Conservation (phyloP, 1,284 basidiomycete genomes). For the Malassezia equina region DNA sequence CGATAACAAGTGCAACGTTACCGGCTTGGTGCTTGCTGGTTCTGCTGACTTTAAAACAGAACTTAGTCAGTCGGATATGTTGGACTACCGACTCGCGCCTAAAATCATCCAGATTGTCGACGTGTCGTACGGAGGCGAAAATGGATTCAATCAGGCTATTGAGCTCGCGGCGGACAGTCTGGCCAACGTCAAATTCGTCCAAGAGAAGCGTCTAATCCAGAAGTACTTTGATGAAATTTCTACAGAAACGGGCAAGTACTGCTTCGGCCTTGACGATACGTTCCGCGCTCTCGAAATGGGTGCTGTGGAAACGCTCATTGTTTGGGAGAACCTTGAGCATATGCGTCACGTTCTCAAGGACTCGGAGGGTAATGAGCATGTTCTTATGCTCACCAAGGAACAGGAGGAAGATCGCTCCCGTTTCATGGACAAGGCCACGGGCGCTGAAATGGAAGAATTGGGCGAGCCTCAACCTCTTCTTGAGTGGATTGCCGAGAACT, state of each 20-base stretch:
- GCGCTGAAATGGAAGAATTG: constrained; percentile 82
- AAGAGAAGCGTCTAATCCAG: constrained; percentile 77
- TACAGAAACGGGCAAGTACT: constrained; percentile 91
- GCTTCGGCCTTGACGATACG: constrained; percentile 95
- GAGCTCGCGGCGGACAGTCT: constrained; percentile 91
- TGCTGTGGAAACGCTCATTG: constrained; percentile 90
- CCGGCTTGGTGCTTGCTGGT: constrained; percentile 91
- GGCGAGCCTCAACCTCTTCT: constrained; percentile 43
- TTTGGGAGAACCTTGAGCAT: constrained; percentile 72
- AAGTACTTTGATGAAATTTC: constrained; percentile 99
- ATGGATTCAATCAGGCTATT: constrained; percentile 97
- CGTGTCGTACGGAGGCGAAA: constrained; percentile 97
- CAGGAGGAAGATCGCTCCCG: constrained; percentile 65
- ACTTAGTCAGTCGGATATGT: constrained; percentile 89
- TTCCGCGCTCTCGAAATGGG: constrained; percentile 93
- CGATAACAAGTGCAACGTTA: constrained; percentile 94
- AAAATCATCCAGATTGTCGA: constrained; percentile 71
- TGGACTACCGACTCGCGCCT: constrained; percentile 67
- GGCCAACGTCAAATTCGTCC: constrained; percentile 97
- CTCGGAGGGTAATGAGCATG: constrained; percentile 30
- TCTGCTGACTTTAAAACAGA: constrained; percentile 99
- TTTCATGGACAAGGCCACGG: constrained; percentile 89
- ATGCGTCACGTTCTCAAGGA: constrained; percentile 40
- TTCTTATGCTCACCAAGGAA: constrained; percentile 43
- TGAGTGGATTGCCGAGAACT: constrained; percentile 96